These are phyloP conservation scores for Aspergillus saccharolyticus DNA, from an alignment of 495 filamentous ascomycete genomes.

Conservation along the genomic window DNA sequence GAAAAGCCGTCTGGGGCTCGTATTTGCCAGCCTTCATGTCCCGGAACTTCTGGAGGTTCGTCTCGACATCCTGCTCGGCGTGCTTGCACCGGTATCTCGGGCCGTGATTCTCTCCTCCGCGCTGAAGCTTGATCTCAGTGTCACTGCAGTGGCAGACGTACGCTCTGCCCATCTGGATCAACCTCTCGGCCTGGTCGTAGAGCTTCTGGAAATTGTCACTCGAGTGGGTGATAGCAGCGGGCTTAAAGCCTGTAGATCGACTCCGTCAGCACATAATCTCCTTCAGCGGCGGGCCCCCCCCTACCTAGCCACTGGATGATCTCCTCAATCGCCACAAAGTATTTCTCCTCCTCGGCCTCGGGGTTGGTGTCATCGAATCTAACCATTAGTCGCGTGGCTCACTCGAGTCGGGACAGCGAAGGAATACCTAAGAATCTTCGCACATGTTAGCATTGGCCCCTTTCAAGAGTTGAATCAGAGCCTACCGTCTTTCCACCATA, in stretches of 20 bases:
- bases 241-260: conserved; percentile 53
- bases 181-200: conserved; percentile 81
- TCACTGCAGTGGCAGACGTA: conserved; percentile 75
- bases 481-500: conserved; percentile 56
- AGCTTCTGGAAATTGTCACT: conserved; percentile 81
- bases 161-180: conserved; percentile 67
- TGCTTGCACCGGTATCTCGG: conserved; percentile 74
- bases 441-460: not conserved
- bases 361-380: conserved; percentile 83
- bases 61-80: conserved; percentile 65
- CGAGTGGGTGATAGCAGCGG: conserved; percentile 70
- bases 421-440: not conserved
- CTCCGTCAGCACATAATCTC: not conserved
- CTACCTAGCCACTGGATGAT: conserved; percentile 69
- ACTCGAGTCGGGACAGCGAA: not conserved
- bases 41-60: conserved; percentile 76
- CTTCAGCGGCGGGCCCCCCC: not conserved
- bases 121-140: conserved; percentile 75
- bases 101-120: conserved; percentile 66
- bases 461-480: not conserved
- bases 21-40: conserved; percentile 92
- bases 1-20: conserved; percentile 75
- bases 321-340: conserved; percentile 71
- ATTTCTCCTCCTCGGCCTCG: conserved; percentile 73
- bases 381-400: conserved; percentile 29